Base-by-base conservation (phyloP, 2,329 filamentous ascomycete genomes). In the Mollisia scopiformis region DNA sequence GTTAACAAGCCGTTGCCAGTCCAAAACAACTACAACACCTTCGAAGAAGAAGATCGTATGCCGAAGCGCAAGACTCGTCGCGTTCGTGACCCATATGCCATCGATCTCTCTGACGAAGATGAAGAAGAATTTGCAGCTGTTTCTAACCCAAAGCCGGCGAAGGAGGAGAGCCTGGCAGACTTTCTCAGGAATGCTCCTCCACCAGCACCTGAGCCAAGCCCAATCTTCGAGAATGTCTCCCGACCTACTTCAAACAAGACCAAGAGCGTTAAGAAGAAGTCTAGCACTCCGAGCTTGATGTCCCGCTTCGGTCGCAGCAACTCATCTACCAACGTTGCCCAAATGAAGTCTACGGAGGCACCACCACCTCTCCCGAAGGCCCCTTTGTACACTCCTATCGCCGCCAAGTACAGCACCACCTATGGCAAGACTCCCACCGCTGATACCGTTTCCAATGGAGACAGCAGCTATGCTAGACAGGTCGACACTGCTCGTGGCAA, bases 61-160 rank as follows among this genome's bases (percentile, higher is more conserved):
- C 89, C 91, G 5, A 84, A 86, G 68, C 86, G 90, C 57, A 96
- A 91, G 71, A 91, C 89, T 47, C 85, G 89, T 49, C 87, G 92
- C 28, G 86, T 93, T 55, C 90, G 86, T 59, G 95, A 99, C 70
- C 95, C 94, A 0, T 98, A 98, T 67, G 92, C 93, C n/a, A 92
- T 98, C 65, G 93, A 97, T 71, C 80, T 87, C 30, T 90, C 88
- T 13, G 73, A 76, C 47, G 75, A 77, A 33, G 72, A 76, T 31
- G 73, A 75, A 6, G 66, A 68, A n/a, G 66, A 71, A 25, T 57
- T 56, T 13, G 55, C 54, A 7, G 25, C 55, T n/a, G 28, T 55
- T 1, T 60, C 60, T 10, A 67, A 59, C 39, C 61, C 66, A 23
- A 65, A 68, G 35, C 65, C 68, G 1, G 68, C 67, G 16, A 57